Evolutionary conservation across 139 green algal genomes (phyloP).

Genomic region (Chlorella sorokiniana): DNA sequence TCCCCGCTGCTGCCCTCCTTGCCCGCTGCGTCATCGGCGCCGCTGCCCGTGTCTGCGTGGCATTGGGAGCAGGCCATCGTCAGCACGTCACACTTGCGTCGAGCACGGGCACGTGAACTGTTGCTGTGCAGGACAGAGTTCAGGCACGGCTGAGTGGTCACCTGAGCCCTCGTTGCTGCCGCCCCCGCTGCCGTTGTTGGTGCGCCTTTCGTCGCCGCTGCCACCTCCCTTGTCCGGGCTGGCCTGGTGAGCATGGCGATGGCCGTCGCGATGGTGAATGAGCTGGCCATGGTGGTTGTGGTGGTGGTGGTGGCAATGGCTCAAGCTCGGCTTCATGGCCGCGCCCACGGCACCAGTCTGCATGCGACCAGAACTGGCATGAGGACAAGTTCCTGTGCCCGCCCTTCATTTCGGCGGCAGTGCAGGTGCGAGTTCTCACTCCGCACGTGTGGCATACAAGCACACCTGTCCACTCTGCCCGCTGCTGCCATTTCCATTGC

Average conservation of each 20-base stretch:
- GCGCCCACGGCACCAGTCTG: no score
- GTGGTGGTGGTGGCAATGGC: neutral
- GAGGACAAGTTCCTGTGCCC: no score
- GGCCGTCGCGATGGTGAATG: neutral
- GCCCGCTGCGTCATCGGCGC: neutral
- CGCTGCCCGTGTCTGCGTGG: constrained; percentile 6
- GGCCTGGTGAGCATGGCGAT: neutral
- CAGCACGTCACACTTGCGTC: no score
- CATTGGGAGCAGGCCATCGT: no score
- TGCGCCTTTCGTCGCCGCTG: neutral
- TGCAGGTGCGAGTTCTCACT: neutral
- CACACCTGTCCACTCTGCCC: neutral
- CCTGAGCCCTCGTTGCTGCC: constrained; percentile 8
- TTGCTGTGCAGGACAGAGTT: no score
- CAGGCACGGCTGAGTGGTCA: neutral
- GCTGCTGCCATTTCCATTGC: neutral
- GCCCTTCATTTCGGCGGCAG: neutral
- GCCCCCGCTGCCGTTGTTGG: neutral
- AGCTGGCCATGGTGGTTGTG: constrained; percentile 1
- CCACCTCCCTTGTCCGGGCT: neutral
- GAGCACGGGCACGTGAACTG: no score
- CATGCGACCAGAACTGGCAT: no score
- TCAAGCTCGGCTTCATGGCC: neutral
- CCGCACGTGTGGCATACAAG: neutral
- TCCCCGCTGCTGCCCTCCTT: constrained; percentile 13